These are phyloP conservation scores for Nannochloris sp. DNA, from an alignment of 139 green algal genomes.

Conservation along the genomic window DNA sequence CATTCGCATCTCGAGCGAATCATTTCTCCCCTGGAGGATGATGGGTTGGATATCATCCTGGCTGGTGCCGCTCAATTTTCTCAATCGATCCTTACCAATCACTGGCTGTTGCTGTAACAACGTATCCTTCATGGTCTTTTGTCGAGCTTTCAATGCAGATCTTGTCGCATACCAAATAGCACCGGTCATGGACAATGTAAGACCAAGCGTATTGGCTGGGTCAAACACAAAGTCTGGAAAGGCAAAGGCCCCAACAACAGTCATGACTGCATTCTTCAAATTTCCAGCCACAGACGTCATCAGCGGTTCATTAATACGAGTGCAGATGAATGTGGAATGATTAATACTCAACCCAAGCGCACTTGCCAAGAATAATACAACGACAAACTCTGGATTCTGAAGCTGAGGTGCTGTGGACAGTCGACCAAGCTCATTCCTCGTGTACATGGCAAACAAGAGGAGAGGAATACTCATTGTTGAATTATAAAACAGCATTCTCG, in stretches of 20 bases:
- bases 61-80: constrained; percentile 3
- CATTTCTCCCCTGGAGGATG: background rate
- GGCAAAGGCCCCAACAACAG: constrained; percentile 43
- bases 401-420: constrained; percentile 17
- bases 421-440: constrained; percentile 5
- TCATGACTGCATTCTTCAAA: constrained; percentile 65
- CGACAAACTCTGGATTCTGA: constrained; percentile 11
- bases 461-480: constrained; percentile 26
- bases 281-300: constrained; percentile 57
- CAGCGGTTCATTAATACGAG: constrained; percentile 58
- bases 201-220: constrained; percentile 35
- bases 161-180: constrained; percentile 49
- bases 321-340: constrained; percentile 64
- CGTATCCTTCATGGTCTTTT: constrained; percentile 14
- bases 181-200: constrained; percentile 46
- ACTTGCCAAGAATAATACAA: constrained; percentile 23
- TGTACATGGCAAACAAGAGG: constrained; percentile 8
- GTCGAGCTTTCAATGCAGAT: constrained; percentile 22
- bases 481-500: constrained; percentile 39
- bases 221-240: constrained; percentile 62
- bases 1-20: constrained; percentile 10
- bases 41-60: constrained; percentile 1
- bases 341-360: constrained; percentile 55
- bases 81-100: constrained; percentile 25
- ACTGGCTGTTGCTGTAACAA: constrained; percentile 21